Base-by-base conservation (phyloP, 2,329 filamentous ascomycete species). In the Trichoderma gracile region DNA sequence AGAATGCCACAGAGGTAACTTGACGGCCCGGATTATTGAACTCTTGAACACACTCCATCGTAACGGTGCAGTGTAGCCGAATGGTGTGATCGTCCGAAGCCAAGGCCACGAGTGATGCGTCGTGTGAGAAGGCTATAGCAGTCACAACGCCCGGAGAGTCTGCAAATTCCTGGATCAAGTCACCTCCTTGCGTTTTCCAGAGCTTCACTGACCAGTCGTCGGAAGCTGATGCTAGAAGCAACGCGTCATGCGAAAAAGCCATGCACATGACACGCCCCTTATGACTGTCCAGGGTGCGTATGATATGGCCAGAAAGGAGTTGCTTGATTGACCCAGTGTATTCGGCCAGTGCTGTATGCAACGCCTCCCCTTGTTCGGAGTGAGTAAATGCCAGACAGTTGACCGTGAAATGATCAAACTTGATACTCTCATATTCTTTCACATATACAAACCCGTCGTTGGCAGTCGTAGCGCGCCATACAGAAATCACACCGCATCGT, bases 131-230 rank as follows among this genome's bases (percentile, higher is more conserved):
- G 15, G 47, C 47, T 12, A 50, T 30, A n/a, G 8, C 25, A n/a
- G 1, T 3, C 27, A 19, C 17, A 0, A 2, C 0, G 0, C 2
- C 1, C 19, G 4, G 3, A 30, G n/a, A 17, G 15, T 27, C 25
- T 7, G 9, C 9, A 19, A 12, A 30, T 27, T 30, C 9, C 6
- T 10, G 17, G 17, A 19, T 19, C n/a, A n/a, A 45, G 6, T 45
- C n/a, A 10, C 43, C 43, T 21, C 6, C 10, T 19, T 6, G 6
- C n/a, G 43, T 19, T 4, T 17, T 5, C 43, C 43, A 45, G n/a
- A 45, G 43, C 43, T 19, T n/a, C n/a, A 45, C 17, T 3, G 43
- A 21, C 5, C 3, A 19, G 19, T 45, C 43, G 9, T 10, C 9
- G 9, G 43, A 45, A 21, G 43, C n/a, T 19, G 43, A 45, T 19